These are phyloP conservation scores for Lactifluus subvellereus DNA, from an alignment of 768 basidiomycete genomes.

Conservation along the genomic window DNA sequence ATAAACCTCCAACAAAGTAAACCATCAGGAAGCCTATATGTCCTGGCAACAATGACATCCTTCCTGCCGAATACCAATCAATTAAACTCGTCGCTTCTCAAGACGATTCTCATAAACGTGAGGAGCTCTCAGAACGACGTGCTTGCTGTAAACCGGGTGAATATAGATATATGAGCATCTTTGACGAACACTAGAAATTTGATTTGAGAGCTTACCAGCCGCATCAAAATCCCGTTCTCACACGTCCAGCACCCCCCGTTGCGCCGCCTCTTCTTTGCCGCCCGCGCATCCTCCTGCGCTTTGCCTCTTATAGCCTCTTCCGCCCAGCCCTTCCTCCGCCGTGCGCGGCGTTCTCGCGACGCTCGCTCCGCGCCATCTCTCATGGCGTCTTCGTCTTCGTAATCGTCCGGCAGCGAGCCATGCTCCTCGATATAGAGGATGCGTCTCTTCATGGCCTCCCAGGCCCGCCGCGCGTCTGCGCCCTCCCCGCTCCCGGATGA, in stretches of 20 bases:
- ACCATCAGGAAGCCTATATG: not conserved
- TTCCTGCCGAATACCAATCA: not conserved
- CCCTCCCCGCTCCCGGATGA: not conserved
- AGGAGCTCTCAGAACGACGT: not conserved
- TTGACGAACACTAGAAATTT: not conserved
- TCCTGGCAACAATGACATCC: not conserved
- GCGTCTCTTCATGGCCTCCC: conserved; percentile 15
- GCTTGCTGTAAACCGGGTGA: not conserved
- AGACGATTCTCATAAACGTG: not conserved
- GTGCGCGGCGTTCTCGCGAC: conserved; percentile 4
- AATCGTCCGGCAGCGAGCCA: not conserved
- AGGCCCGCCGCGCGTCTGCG: not conserved
- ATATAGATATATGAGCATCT: not conserved
- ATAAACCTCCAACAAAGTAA: not conserved
- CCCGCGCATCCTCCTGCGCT: not conserved
- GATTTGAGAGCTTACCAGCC: not conserved
- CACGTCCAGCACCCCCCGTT: conserved; percentile 7
- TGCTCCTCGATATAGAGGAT: conserved; percentile 17
- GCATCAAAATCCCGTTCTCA: conserved; percentile 7
- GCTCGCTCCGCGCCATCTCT: not conserved
- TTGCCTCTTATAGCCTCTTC: not conserved
- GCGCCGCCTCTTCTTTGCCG: conserved; percentile 3
- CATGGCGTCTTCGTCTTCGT: not conserved
- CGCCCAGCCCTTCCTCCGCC: conserved; percentile 2
- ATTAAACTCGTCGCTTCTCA: not conserved